Evolutionary conservation across 257 asterid species (phyloP), one percentile per base, ranked within the genome.

Genomic region (Eustoma russellianum): DNA sequence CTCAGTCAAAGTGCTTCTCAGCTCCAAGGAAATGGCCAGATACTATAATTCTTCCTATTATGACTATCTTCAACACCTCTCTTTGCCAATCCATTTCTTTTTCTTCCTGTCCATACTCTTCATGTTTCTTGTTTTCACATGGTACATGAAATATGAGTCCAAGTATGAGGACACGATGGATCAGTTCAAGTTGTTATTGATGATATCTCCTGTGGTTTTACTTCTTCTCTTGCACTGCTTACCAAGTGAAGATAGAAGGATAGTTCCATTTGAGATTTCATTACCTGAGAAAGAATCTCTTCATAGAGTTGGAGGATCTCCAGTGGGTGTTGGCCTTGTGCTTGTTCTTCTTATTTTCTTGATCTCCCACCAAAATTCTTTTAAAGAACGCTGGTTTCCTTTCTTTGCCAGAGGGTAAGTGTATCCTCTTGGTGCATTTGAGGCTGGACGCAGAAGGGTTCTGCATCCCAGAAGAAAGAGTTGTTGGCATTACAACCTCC

Each of bases 101-200:
- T 73, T 82, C 81, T 73, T 85, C 67, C 65, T 88, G 5, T 62
- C 69, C 13, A 53, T 74, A 33, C 55, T 82, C 50, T 75, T 82
- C 69, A 38, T 82, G 52, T 78, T 85, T 79, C 49, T 88, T 67
- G 30, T 62, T 15, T 73, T 88, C 78, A 80, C 82, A 15, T 85
- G 97, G 95, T 88, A 76, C 88, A 70, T 85, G 53, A 75, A 78
- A 79, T 88, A 88, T 55, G 91, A 82, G 48, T 66, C 74, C 64
- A 56, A 70, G 54, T 75, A 74, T 33, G 58, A 69, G 13, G 85
- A 82, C 68, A 53, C 75, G 30, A 56, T 78, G 62, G 70, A 78
- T 35, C 79, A 82, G 46, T 51, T 79, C 47, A 82, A 73, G 91
- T 57, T 88, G 2, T 51, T 71, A 41, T 71, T 88, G 64, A 78